Evolutionary conservation across 495 filamentous ascomycete genomes (phyloP).

Genomic region (Cryomyces minteri): DNA sequence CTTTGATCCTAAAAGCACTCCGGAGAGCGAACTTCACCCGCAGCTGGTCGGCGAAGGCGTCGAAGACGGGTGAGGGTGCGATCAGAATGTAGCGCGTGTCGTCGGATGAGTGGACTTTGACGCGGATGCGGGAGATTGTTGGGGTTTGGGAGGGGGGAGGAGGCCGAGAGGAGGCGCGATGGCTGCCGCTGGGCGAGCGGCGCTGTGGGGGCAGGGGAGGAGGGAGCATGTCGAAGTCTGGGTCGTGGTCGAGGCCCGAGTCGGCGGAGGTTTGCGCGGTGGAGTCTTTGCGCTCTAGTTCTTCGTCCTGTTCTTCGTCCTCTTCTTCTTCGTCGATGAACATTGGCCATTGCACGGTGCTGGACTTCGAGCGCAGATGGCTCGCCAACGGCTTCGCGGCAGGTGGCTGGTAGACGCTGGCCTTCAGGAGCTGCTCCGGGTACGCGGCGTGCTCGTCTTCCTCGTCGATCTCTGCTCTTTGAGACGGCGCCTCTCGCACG

Average conservation of each 20-base stretch:
- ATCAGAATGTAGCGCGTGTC: constrained; percentile 95
- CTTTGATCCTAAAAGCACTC: constrained; percentile 56
- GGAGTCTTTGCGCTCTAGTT: constrained; percentile 47
- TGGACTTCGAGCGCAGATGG: constrained; percentile 5
- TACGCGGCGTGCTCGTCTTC: constrained; percentile 33
- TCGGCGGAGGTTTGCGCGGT: constrained; percentile 42
- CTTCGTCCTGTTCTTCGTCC: constrained; percentile 42
- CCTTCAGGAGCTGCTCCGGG: too few relatives aligned
- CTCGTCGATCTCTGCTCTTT: constrained; percentile 7
- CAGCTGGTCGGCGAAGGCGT: constrained; percentile 57
- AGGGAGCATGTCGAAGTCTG: constrained; percentile 68
- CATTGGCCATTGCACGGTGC: constrained; percentile 11
- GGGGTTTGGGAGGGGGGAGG: constrained; percentile 2
- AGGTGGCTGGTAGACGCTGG: too few relatives aligned
- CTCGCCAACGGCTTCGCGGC: constrained; percentile 10
- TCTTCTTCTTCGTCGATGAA: constrained; percentile 33
- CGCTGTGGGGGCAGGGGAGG: background rate
- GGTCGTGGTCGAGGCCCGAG: constrained; percentile 24
- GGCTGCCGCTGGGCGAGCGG: background rate
- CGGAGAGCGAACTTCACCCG: constrained; percentile 67
- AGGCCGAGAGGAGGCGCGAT: constrained; percentile 15
- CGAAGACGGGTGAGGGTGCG: constrained; percentile 47
- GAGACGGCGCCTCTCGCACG: constrained; percentile 2
- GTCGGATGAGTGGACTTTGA: constrained; percentile 72
- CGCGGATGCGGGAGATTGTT: constrained; percentile 45